Evolutionary conservation across 768 basidiomycete species (phyloP), one percentile per base, ranked within the genome.

Genomic region (Astraeus odoratus): DNA sequence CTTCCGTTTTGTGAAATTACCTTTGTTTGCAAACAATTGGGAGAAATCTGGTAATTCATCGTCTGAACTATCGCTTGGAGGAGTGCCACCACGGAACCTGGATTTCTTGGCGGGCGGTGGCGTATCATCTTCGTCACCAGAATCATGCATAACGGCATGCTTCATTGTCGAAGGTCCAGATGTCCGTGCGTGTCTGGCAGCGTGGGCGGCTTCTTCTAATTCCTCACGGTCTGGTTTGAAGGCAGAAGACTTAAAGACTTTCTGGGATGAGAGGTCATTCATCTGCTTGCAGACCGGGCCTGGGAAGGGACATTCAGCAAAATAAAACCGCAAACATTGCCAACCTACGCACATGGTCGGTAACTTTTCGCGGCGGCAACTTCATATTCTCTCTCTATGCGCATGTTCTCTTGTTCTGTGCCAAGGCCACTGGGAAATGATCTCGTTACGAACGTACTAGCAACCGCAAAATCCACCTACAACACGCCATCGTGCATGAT

Each of bases 181-280:
- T 31, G 43, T 48, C 22, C 43, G 55, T 36, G 46, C 56, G 34
- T 65, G 65, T 49, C 58, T 67, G 19, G 41, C 39, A 7, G 58
- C 57, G n/a, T 67, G 67, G 13, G 63, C 60, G 16, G 73, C 66
- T 4, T 65, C 56, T 12, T 59, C 59, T 8, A 86, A 54, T 44
- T 86, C 82, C 29, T 79, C 74, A 3, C 72, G 71, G 0, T 76
- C 70, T 0, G 87, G 84, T 53, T 83, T 77, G 55, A 92, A 91
- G 0, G 85, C 84, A 2, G 64, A 59, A 1, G 79, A 70, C 36
- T 70, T 70, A 73, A 84, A 92, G 23, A 82, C 64, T 43, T 72
- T 73, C 22, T 63, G 61, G 8, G 67, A 62, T 7, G 65, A 64
- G 15, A 77, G 66, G 49, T 84, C 77, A 43, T 76, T 72, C 70